Conservation (phyloP, 306 rosid genomes). For the Pterocarpus macrocarpus region DNA sequence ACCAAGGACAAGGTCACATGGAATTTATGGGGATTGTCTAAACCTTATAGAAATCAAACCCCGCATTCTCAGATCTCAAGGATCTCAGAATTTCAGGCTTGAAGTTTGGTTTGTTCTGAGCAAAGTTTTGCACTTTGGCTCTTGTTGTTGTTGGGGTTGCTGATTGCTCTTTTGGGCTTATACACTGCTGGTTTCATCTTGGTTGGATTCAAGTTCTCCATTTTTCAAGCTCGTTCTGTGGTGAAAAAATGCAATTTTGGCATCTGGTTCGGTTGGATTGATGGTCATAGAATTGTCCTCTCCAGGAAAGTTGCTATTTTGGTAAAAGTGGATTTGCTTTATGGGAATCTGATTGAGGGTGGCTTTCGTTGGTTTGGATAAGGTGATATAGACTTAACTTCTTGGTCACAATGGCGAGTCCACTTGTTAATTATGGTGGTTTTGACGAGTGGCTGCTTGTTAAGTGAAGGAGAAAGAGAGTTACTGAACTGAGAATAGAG, state of each 20-base stretch:
- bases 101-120: constrained; percentile 48
- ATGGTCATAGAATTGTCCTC: constrained; percentile 43
- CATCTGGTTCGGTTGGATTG: constrained; percentile 56
- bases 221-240: constrained; percentile 43
- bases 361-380: constrained; percentile 48
- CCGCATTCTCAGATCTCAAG: constrained; percentile 82
- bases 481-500: constrained; percentile 44
- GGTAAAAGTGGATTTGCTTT: constrained; percentile 45
- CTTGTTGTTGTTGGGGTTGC: neutral
- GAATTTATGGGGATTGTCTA: constrained; percentile 65
- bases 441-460: constrained; percentile 49
- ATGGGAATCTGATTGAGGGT: constrained; percentile 56
- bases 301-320: constrained; percentile 44
- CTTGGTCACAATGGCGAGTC: constrained; percentile 55
- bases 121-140: constrained; percentile 50
- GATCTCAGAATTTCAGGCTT: constrained; percentile 66
- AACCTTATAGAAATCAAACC: constrained; percentile 50
- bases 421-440: constrained; percentile 53
- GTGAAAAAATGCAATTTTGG: constrained; percentile 49
- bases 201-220: constrained; percentile 60
- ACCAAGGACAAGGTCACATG: constrained; percentile 47
- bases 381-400: constrained; percentile 56
- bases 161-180: constrained; percentile 51
- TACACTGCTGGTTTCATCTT: constrained; percentile 28
- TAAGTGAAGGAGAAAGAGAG: constrained; percentile 41